Evolutionary conservation across 345 rosid genomes (phyloP).

Genomic region (Lepidium didymum): DNA sequence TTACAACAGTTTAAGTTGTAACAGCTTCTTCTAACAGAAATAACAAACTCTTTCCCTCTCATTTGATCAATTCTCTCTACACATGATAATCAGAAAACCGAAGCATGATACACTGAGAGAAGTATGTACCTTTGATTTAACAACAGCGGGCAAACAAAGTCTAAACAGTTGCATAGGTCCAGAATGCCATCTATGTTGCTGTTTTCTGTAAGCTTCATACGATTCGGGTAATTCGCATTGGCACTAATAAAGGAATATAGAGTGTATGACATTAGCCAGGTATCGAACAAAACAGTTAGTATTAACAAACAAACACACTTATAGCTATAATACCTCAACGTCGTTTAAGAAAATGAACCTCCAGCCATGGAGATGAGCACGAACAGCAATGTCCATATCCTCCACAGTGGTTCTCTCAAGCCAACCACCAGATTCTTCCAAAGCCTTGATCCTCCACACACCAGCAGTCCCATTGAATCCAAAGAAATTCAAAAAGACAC

Average conservation of each 20-base stretch:
- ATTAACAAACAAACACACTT: background rate
- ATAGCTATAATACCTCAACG: constrained; percentile 56
- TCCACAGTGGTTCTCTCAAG: constrained; percentile 93
- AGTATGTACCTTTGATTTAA: constrained; percentile 50
- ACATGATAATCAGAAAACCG: background rate
- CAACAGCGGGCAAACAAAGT: constrained; percentile 70
- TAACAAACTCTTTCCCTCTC: no score
- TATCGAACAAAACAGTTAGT: background rate
- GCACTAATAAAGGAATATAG: constrained; percentile 43
- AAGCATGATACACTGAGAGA: background rate
- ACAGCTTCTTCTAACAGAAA: no score
- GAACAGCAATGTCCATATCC: constrained; percentile 97
- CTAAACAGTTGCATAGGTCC: constrained; percentile 98
- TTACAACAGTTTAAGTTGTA: no score
- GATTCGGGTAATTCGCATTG: constrained; percentile 92
- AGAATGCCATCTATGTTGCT: constrained; percentile 96
- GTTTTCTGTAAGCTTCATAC: constrained; percentile 91
- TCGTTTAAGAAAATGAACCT: constrained; percentile 81
- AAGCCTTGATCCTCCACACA: constrained; percentile 91
- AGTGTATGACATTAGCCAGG: background rate
- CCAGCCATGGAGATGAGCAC: constrained; percentile 95
- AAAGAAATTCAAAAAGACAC: constrained; percentile 73
- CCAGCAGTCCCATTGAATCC: constrained; percentile 98
- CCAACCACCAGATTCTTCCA: constrained; percentile 97
- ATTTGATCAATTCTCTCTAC: no score